Evolutionary conservation across 768 basidiomycete genomes (phyloP), one percentile per base, ranked within the genome.

Genomic region (Trametes villosa): DNA sequence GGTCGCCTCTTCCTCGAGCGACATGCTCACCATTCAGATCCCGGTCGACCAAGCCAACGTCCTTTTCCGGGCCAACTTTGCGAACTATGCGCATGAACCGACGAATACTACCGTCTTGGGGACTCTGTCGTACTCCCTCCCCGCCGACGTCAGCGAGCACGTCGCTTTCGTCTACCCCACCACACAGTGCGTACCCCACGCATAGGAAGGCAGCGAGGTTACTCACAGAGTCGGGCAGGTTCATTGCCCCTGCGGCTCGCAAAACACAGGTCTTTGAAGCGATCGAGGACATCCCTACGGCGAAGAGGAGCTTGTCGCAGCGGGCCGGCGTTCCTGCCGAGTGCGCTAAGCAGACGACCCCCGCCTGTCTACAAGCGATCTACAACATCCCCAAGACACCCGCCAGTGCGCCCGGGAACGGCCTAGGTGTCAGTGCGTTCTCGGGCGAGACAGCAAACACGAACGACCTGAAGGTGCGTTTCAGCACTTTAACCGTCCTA

Each of bases 101-200:
- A 72, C 71, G 30, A 74, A 75, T 54, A 65, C 58, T 36, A 50
- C 68, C 20, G 67, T 67, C 44, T 57, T 76, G 48, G 70, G 77
- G 42, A 77, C 77, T 1, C 67, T 79, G 26, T 59, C 66, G n/a
- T 77, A 76, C 66, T 75, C 77, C 15, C 57, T 79, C 26, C 77
- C 77, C 18, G 50, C 66, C 11, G 61, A 62, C 15, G 67, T 79
- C 3, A 62, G 66, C 38, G 61, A 60, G 2, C 70, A 74, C 53
- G 62, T 79, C 55, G 54, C 71, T 11, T 57, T 71, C 20, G 65
- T 79, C 18, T 71, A 74, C 51, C 75, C 75, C 8, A 73, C 69
- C 2, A 65, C 66, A 15, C 64, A 71, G 67, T 73, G 61, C 22
- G 70, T 65, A 8, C 15, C 2, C n/a, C n/a, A n/a, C n/a, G n/a